Conservation (phyloP, 495 filamentous ascomycete genomes). For the Lepidopterella palustris region DNA sequence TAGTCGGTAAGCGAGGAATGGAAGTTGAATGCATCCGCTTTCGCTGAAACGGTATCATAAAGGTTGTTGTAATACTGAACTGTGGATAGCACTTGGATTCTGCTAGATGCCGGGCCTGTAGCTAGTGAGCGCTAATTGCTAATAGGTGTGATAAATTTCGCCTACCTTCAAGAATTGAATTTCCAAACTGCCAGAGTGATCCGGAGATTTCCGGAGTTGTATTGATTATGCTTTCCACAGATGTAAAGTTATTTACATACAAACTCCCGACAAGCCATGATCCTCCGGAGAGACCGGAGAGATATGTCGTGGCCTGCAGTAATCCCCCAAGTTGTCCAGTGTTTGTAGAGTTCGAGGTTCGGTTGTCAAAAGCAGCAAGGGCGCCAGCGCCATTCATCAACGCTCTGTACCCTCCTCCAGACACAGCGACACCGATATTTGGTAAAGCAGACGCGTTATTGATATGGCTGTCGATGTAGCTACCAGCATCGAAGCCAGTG, state of each 20-base stretch:
- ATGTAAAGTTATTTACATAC: slow-evolving; percentile 85
- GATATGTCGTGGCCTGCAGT: slow-evolving; percentile 76
- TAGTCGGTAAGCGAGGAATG: slow-evolving; percentile 79
- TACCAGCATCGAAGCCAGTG: slow-evolving; percentile 62
- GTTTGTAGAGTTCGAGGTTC: slow-evolving; percentile 59
- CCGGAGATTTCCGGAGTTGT: slow-evolving; percentile 41
- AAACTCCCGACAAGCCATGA: slow-evolving; percentile 83
- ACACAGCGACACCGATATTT: slow-evolving; percentile 58
- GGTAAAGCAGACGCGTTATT: slow-evolving; percentile 54
- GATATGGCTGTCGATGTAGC: slow-evolving; percentile 56
- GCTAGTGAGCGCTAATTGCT: neutral
- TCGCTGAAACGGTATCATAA: slow-evolving; percentile 53
- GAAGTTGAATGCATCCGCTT: slow-evolving; percentile 67
- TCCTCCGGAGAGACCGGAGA: slow-evolving; percentile 80
- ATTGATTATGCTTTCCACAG: slow-evolving; percentile 55
- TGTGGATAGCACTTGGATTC: slow-evolving; percentile 44
- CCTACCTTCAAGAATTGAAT: slow-evolving; percentile 59
- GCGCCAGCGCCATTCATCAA: slow-evolving; percentile 85
- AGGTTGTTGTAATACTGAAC: slow-evolving; percentile 65
- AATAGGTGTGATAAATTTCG: neutral
- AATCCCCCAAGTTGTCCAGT: slow-evolving; percentile 75
- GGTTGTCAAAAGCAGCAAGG: slow-evolving; percentile 74
- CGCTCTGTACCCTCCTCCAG: slow-evolving; percentile 75
- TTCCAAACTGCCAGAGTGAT: slow-evolving; percentile 67
- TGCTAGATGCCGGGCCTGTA: slow-evolving; percentile 47